These are phyloP conservation scores for Microdochium paspali DNA, from an alignment of 2,329 filamentous ascomycete species.

Conservation along the genomic window DNA sequence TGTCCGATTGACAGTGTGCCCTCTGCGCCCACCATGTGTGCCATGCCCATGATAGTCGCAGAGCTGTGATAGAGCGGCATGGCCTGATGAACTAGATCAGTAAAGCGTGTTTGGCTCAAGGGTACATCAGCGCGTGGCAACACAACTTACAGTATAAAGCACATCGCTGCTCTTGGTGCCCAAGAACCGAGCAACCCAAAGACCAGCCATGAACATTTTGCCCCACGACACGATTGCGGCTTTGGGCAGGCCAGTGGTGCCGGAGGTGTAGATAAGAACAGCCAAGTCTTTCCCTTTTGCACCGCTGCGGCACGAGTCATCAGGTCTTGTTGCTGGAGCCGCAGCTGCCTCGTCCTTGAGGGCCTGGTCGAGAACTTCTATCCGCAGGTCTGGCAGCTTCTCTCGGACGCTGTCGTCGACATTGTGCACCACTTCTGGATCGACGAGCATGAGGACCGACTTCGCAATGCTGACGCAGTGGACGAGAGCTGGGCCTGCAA, in stretches of 20 bases:
- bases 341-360: conserved; percentile 43
- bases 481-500: conserved; percentile 58
- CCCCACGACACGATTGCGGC: conserved; percentile 67
- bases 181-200: conserved; percentile 46
- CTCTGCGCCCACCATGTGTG: conserved; percentile 48
- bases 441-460: conserved; percentile 59
- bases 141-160: conserved; percentile 58
- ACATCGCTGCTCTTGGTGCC: conserved; percentile 53
- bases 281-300: conserved; percentile 47
- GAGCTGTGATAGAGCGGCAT: conserved; percentile 90
- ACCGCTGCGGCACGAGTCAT: conserved; percentile 46
- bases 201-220: conserved; percentile 47
- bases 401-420: conserved; percentile 48
- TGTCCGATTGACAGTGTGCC: conserved; percentile 63
- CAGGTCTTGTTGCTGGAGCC: conserved; percentile 42
- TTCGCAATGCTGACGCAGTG: conserved; percentile 67
- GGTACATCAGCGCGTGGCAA: no score
- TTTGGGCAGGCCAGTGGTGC: conserved; percentile 79
- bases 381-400: conserved; percentile 39
- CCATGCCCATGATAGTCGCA: conserved; percentile 60
- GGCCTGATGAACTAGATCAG: conserved; percentile 35
- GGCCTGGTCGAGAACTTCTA: conserved; percentile 52
- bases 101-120: neutral
- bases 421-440: conserved; percentile 46
- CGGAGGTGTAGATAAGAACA: conserved; percentile 75